These are phyloP conservation scores for Trichoderma harzianum DNA, from an alignment of 2,329 filamentous ascomycete species.

Conservation along the genomic window DNA sequence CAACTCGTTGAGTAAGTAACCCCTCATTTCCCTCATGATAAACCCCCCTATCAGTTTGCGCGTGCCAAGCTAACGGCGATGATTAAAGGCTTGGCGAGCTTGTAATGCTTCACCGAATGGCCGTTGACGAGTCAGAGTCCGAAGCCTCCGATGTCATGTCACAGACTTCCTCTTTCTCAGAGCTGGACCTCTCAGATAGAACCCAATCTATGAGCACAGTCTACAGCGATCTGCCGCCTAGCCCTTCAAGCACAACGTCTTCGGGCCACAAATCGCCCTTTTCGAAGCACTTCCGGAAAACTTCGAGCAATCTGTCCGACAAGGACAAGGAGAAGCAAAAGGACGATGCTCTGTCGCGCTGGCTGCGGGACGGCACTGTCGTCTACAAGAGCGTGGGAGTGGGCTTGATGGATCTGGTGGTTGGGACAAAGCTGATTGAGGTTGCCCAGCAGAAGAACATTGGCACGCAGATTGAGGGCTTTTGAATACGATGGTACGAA, in stretches of 20 bases:
- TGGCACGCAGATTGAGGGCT: slow-evolving; percentile 47
- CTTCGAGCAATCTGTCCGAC: slow-evolving; percentile 25
- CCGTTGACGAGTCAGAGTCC: slow-evolving; percentile 39
- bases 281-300: slow-evolving; percentile 31
- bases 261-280: slow-evolving; percentile 32
- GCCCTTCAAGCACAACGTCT: slow-evolving; percentile 32
- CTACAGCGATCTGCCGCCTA: slow-evolving; percentile 32
- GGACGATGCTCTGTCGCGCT: slow-evolving; percentile 50
- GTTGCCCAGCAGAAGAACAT: slow-evolving; percentile 54
- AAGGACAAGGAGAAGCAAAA: slow-evolving; percentile 39
- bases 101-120: slow-evolving; percentile 54
- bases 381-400: slow-evolving; percentile 67
- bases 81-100: slow-evolving; percentile 69
- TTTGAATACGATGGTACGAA: slow-evolving; percentile 14
- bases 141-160: slow-evolving; percentile 30
- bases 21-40: not conserved
- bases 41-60: not conserved
- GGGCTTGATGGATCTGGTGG: slow-evolving; percentile 63
- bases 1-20: slow-evolving; percentile 74
- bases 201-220: slow-evolving; percentile 42
- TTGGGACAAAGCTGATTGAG: slow-evolving; percentile 56
- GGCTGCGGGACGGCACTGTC: slow-evolving; percentile 61
- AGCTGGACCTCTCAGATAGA: slow-evolving; percentile 34
- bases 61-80: not conserved
- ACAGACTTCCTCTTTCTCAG: slow-evolving; percentile 30